A percentile compares a stretch with the other conserved stretches of the same genome.
These are phyloP conservation scores for Chrysochromulina parva DNA, from an alignment of 78 protist species.

Conservation along the genomic window DNA sequence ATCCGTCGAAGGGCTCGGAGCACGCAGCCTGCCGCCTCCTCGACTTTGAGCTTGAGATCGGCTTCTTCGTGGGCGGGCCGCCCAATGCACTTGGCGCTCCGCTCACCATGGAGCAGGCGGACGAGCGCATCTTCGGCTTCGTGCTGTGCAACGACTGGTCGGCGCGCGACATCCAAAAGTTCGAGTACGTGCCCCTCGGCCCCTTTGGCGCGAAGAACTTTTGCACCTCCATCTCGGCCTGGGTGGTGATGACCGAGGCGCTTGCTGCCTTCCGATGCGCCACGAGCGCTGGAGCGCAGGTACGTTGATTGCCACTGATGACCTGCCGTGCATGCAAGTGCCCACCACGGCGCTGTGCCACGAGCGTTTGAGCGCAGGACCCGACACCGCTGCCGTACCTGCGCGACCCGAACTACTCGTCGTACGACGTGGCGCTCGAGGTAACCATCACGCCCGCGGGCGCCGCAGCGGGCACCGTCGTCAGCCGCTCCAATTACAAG, in stretches of 20 bases:
- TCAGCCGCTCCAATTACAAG: constrained; percentile 61
- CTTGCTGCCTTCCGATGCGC: not conserved
- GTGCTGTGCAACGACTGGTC: constrained; percentile 91
- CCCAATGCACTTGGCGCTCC: constrained; percentile 80
- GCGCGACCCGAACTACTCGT: constrained; percentile 32
- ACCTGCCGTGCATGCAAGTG: too few species aligned
- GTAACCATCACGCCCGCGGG: constrained; percentile 10
- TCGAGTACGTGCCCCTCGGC: constrained; percentile 94
- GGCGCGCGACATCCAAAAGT: constrained; percentile 73
- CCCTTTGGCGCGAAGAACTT: constrained; percentile 93
- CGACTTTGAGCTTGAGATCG: constrained; percentile 91
- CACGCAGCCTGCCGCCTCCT: constrained; percentile 57
- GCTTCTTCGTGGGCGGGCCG: constrained; percentile 69
- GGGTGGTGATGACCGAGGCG: constrained; percentile 68
- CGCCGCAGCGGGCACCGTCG: not conserved
- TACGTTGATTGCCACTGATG: too few species aligned
- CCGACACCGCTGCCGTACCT: constrained; percentile 76
- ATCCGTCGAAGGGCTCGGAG: constrained; percentile 58
- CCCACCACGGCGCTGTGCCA: not conserved
- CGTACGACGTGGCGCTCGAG: constrained; percentile 65
- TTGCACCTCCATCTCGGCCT: constrained; percentile 90
- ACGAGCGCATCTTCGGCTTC: constrained; percentile 88
- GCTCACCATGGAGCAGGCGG: constrained; percentile 70
- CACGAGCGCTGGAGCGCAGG: not conserved
- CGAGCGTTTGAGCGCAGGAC: constrained; percentile 54